These are phyloP conservation scores for Tephrocybe rancida DNA, from an alignment of 768 basidiomycete species.

Conservation along the genomic window DNA sequence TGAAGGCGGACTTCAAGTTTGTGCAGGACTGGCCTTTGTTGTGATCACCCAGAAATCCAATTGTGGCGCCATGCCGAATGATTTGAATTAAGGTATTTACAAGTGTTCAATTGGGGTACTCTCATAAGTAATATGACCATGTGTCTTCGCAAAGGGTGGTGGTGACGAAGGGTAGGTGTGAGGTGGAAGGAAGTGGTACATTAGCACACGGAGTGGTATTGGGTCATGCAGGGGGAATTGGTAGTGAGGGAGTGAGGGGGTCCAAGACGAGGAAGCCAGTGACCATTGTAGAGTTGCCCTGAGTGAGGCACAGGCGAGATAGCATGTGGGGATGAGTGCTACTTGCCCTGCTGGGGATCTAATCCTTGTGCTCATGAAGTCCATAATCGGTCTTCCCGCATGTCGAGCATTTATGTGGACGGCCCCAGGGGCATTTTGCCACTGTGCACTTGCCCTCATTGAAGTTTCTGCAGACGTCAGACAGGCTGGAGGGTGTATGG, in stretches of 20 bases:
- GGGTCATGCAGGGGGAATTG: background rate
- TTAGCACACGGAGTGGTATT: constrained; percentile 28
- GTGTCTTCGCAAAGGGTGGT: constrained; percentile 16
- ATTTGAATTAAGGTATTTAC: constrained; percentile 27
- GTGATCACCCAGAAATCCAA: constrained; percentile 25
- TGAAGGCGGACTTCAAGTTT: constrained; percentile 27
- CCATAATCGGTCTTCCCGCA: background rate
- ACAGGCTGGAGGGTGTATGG: background rate
- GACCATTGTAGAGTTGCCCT: background rate
- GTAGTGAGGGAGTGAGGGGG: no score
- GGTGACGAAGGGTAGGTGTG: constrained; percentile 5
- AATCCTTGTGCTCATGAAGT: background rate
- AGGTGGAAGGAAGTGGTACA: background rate
- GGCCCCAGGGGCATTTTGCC: background rate
- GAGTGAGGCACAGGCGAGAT: background rate
- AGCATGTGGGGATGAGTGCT: background rate
- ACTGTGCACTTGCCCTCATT: background rate
- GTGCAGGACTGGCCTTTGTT: constrained; percentile 10
- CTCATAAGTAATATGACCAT: constrained; percentile 24
- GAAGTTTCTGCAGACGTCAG: background rate
- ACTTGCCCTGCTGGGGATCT: background rate
- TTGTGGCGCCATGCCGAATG: constrained; percentile 26
- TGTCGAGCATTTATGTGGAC: background rate
- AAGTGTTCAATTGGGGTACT: constrained; percentile 29
- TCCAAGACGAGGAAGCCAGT: background rate